Evolutionary conservation across 495 filamentous ascomycete genomes (phyloP).

Genomic region (Cryomyces minteri): DNA sequence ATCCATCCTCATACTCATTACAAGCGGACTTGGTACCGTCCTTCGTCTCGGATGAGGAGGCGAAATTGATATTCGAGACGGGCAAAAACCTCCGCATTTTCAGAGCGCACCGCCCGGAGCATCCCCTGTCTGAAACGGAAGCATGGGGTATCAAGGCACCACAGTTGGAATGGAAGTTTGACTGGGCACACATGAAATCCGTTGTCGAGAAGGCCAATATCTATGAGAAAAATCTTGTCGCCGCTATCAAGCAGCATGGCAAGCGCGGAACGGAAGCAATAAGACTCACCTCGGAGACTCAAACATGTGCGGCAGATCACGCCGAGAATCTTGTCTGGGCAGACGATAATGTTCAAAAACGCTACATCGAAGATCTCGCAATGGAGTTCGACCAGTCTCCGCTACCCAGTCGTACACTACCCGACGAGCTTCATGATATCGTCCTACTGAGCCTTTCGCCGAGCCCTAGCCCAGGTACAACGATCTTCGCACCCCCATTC

Average conservation of each 20-base stretch:
- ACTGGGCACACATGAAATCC: conserved; percentile 52
- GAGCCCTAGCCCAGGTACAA: not conserved
- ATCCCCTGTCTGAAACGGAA: conserved; percentile 42
- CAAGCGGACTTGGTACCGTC: conserved; percentile 8
- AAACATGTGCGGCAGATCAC: not conserved
- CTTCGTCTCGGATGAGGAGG: conserved; percentile 11
- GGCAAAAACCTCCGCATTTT: conserved; percentile 62
- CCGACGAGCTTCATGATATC: not conserved
- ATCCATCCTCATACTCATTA: conserved; percentile 2
- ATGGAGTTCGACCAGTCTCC: conserved; percentile 1
- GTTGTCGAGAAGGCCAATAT: conserved; percentile 39
- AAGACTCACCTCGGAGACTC: conserved; percentile 8
- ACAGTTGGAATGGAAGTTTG: conserved; percentile 50
- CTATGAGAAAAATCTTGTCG: conserved; percentile 38
- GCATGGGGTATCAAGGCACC: conserved; percentile 31
- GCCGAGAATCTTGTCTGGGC: not conserved
- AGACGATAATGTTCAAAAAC: not conserved
- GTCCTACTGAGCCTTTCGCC: not conserved
- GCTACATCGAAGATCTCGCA: not conserved
- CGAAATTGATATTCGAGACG: conserved; percentile 35
- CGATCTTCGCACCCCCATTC: conserved; percentile 4
- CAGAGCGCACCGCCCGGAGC: conserved; percentile 51
- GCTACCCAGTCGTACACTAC: not conserved
- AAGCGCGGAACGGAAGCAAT: not conserved
- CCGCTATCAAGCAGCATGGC: conserved; percentile 8